Evolutionary conservation across 2,329 filamentous ascomycete species (phyloP).

Genomic region (Talaromyces sp.): DNA sequence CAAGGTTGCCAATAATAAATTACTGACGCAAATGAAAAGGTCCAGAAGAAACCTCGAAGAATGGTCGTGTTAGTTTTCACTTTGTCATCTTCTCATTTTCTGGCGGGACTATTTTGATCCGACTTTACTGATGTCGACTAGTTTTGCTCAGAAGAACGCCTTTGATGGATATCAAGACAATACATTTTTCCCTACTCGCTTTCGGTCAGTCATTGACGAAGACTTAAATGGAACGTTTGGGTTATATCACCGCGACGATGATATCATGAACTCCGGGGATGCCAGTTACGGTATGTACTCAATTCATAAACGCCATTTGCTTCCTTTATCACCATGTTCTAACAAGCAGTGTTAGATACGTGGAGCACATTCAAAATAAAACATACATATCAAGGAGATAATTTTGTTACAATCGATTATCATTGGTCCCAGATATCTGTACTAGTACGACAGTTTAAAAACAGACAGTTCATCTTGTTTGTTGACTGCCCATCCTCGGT

Average conservation of each 20-base stretch:
- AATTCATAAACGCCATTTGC: neutral
- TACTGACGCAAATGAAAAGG: neutral
- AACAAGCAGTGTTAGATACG: neutral
- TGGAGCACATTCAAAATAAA: constrained; percentile 12
- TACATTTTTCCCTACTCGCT: constrained; percentile 6
- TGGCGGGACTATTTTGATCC: neutral
- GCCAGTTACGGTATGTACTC: neutral
- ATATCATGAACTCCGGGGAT: neutral
- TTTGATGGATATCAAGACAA: neutral
- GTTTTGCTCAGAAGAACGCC: neutral
- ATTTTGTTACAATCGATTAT: neutral
- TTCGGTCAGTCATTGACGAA: constrained; percentile 6
- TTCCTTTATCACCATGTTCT: neutral
- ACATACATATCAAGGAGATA: neutral
- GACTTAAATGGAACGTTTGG: constrained; percentile 10
- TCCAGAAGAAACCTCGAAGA: neutral
- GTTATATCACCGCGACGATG: neutral
- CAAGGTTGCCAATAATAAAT: neutral
- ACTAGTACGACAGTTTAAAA: constrained; percentile 3
- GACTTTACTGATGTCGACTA: neutral
- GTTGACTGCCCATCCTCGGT: constrained; percentile 6
- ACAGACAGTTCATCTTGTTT: constrained; percentile 7
- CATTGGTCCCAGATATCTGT: constrained; percentile 11
- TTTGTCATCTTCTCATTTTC: neutral
- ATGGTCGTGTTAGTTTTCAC: constrained; percentile 1